Conservation (phyloP, 495 filamentous ascomycete genomes). For the Penicillium coffeae region DNA sequence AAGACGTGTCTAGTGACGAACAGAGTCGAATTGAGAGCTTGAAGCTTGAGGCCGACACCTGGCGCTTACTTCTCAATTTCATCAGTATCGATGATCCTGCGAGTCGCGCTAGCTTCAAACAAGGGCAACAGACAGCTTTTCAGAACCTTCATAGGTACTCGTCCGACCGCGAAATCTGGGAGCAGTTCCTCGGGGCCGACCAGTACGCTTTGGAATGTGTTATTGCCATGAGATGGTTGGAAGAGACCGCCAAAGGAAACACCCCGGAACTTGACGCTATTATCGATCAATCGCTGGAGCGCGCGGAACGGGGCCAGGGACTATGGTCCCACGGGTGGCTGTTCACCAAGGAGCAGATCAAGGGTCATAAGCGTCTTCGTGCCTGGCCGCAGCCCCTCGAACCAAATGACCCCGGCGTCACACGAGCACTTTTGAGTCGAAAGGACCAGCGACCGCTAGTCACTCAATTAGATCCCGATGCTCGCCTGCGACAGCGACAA, state of each 20-base stretch:
- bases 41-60: slow-evolving; percentile 77
- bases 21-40: slow-evolving; percentile 57
- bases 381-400: slow-evolving; percentile 61
- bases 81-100: slow-evolving; percentile 50
- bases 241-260: slow-evolving; percentile 60
- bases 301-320: slow-evolving; percentile 60
- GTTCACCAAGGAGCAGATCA: slow-evolving; percentile 84
- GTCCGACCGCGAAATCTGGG: slow-evolving; percentile 60
- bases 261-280: slow-evolving; percentile 69
- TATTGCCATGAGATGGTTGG: slow-evolving; percentile 77
- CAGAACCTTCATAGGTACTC: slow-evolving; percentile 55
- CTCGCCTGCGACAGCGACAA: slow-evolving; percentile 69
- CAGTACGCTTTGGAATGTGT: slow-evolving; percentile 70
- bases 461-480: slow-evolving; percentile 94
- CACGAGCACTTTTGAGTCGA: slow-evolving; percentile 51
- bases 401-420: slow-evolving; percentile 52
- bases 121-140: slow-evolving; percentile 38
- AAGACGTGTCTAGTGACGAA: slow-evolving; percentile 33
- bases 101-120: slow-evolving; percentile 27
- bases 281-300: slow-evolving; percentile 61
- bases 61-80: slow-evolving; percentile 72
- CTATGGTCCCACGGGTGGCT: slow-evolving; percentile 84
- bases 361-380: slow-evolving; percentile 76
- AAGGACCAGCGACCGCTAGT: slow-evolving; percentile 63
- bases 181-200: slow-evolving; percentile 59